Conservation (phyloP, 768 basidiomycete species). For the Lepiota brunneoincarnata region DNA sequence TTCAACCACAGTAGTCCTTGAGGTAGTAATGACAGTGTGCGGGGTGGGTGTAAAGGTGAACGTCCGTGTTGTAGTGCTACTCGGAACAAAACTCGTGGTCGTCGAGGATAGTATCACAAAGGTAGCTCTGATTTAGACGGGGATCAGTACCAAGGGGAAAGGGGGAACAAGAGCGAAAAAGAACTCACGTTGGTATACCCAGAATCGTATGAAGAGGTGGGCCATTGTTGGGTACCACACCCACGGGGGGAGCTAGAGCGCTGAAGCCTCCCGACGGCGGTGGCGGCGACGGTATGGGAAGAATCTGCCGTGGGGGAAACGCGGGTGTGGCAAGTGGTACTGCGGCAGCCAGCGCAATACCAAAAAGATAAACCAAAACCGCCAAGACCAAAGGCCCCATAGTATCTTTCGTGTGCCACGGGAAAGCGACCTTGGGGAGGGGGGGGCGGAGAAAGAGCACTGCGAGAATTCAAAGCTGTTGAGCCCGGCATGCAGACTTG, state of each 20-base stretch:
- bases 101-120: neutral
- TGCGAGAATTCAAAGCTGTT: neutral
- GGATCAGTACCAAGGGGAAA: neutral
- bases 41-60: neutral
- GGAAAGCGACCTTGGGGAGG: neutral
- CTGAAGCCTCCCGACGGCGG: neutral
- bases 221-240: too few species aligned
- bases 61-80: slow-evolving; percentile 7
- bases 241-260: neutral
- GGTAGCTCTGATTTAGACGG: neutral
- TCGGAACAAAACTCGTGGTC: neutral
- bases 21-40: neutral
- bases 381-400: neutral
- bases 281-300: neutral
- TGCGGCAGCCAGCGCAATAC: neutral
- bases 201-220: neutral
- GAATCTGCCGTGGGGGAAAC: neutral
- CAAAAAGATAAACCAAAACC: neutral
- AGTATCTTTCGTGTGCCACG: neutral
- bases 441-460: neutral
- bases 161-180: too few species aligned
- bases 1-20: neutral
- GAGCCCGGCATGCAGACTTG: slow-evolving; percentile 6
- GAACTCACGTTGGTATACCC: neutral
- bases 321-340: neutral